Percentiles rank a stretch among this genome's conserved stretches.
Conservation (phyloP, 164 flowering plant genomes). For the Saururus chinensis region DNA sequence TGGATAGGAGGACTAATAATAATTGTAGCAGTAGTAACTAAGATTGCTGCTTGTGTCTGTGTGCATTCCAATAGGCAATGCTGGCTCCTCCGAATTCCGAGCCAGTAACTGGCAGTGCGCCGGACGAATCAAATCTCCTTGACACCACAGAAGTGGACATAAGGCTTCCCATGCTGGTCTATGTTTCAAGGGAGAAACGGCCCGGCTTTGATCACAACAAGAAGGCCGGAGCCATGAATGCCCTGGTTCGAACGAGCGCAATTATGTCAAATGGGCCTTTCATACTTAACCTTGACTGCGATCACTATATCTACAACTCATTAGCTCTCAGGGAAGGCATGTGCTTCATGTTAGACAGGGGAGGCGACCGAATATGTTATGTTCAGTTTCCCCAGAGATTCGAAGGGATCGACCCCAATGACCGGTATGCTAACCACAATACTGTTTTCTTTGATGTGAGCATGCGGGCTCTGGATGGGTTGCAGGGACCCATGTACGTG, state of each 20-base stretch:
- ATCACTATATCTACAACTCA: conserved; percentile 84
- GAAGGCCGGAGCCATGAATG: conserved; percentile 98
- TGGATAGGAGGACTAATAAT: no score
- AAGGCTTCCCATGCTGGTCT: conserved; percentile 80
- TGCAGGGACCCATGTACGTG: conserved; percentile 96
- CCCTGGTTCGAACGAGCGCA: conserved; percentile 78
- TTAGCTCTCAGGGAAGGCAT: conserved; percentile 82
- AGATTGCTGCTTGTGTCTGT: not conserved
- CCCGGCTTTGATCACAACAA: conserved; percentile 93
- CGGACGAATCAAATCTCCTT: conserved; percentile 41
- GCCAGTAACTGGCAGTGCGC: conserved; percentile 44
- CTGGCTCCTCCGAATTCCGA: conserved; percentile 74
- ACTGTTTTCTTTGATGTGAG: conserved; percentile 84
- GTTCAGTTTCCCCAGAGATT: conserved; percentile 97
- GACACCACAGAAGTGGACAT: conserved; percentile 68
- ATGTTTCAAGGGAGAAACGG: conserved; percentile 86
- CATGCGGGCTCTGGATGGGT: conserved; percentile 85
- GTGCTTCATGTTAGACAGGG: conserved; percentile 95
- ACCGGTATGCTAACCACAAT: conserved; percentile 90
- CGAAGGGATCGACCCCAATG: conserved; percentile 88
- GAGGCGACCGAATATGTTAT: conserved; percentile 78
- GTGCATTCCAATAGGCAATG: conserved; percentile 46
- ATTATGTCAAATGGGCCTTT: conserved; percentile 93
- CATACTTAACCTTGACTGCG: conserved; percentile 89
- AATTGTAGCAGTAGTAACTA: not conserved